phyloP scores from a whole-genome alignment of 441 rosid genomes.

The Populus hybrid region DNA sequence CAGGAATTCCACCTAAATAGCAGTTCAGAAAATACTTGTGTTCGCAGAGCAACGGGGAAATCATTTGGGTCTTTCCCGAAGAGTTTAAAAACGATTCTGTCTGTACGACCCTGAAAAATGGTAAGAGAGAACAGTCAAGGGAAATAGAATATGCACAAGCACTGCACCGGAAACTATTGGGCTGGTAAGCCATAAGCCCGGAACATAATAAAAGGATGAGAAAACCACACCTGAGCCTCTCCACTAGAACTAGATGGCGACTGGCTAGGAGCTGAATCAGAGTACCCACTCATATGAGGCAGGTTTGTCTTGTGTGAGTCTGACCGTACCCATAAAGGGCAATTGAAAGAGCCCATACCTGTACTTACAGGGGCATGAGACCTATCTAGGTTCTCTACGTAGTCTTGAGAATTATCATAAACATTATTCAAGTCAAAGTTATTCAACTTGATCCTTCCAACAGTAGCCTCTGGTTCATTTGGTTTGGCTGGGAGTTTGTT shows the following conservation, averaged over 20 bases:
- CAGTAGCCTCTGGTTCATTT: slow-evolving; percentile 23
- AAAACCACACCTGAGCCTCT: slow-evolving; percentile 50
- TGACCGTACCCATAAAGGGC: slow-evolving; percentile 24
- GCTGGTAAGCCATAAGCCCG: background rate
- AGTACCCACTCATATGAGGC: slow-evolving; percentile 32
- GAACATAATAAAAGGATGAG: slow-evolving; percentile 8
- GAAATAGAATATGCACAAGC: background rate
- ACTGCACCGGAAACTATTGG: background rate
- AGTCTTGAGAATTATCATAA: slow-evolving; percentile 42
- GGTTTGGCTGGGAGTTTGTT: slow-evolving; percentile 17
- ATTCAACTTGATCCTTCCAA: slow-evolving; percentile 27
- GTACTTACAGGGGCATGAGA: slow-evolving; percentile 19
- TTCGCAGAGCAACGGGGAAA: slow-evolving; percentile 64
- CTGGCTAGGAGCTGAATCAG: slow-evolving; percentile 41
- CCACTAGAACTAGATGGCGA: slow-evolving; percentile 57
- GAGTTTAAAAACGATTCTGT: slow-evolving; percentile 74
- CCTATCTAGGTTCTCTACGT: slow-evolving; percentile 21
- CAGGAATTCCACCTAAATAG: slow-evolving; percentile 9
- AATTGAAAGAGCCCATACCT: slow-evolving; percentile 20
- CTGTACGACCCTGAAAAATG: slow-evolving; percentile 65
- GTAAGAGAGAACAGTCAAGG: slow-evolving; percentile 3
- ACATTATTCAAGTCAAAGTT: slow-evolving; percentile 50
- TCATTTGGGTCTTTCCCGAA: slow-evolving; percentile 89
- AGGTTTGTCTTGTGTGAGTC: slow-evolving; percentile 33
- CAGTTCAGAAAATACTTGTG: slow-evolving; percentile 52